A percentile compares a stretch with the other conserved stretches of the same genome.
Conservation (phyloP, 2,329 filamentous ascomycete genomes). For the Ambrosiella cleistominuta region DNA sequence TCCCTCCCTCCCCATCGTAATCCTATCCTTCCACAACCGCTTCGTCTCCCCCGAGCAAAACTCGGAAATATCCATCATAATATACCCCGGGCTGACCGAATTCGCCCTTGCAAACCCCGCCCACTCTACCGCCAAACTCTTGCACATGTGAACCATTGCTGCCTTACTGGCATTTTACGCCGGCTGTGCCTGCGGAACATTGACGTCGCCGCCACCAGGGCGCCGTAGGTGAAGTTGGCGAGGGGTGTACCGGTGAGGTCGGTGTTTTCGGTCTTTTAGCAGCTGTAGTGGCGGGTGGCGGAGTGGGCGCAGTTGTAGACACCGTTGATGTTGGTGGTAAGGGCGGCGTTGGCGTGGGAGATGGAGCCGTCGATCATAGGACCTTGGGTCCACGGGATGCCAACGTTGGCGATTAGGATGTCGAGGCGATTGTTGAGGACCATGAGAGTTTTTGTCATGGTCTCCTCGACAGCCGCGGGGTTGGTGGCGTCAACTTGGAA, state of each 20-base stretch:
- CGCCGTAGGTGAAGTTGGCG: conserved; percentile 42
- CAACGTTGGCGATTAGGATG: conserved; percentile 41
- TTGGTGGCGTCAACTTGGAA: conserved; percentile 37
- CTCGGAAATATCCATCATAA: conserved; percentile 51
- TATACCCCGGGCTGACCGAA: conserved; percentile 57
- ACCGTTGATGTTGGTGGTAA: conserved; percentile 56
- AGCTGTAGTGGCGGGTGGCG: conserved; percentile 50
- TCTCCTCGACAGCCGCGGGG: conserved; percentile 27
- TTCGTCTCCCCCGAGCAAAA: conserved; percentile 43
- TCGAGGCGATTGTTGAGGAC: conserved; percentile 23
- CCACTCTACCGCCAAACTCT: conserved; percentile 55
- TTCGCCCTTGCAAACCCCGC: conserved; percentile 57
- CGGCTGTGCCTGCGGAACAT: conserved; percentile 62
- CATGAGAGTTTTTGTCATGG: not conserved
- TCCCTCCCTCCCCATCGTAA: conserved; percentile 37
- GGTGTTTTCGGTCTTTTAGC: conserved; percentile 51
- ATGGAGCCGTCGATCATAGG: conserved; percentile 47
- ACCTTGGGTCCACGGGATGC: conserved; percentile 50
- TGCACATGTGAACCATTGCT: conserved; percentile 40
- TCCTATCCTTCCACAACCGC: conserved; percentile 44
- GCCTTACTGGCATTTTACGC: conserved; percentile 61
- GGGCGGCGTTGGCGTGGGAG: conserved; percentile 48
- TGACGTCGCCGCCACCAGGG: conserved; percentile 61
- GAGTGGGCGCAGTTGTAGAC: conserved; percentile 61
- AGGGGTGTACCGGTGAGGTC: conserved; percentile 44